Base-by-base conservation (phyloP, 306 rosid species). In the Dalbergia oliveri region DNA sequence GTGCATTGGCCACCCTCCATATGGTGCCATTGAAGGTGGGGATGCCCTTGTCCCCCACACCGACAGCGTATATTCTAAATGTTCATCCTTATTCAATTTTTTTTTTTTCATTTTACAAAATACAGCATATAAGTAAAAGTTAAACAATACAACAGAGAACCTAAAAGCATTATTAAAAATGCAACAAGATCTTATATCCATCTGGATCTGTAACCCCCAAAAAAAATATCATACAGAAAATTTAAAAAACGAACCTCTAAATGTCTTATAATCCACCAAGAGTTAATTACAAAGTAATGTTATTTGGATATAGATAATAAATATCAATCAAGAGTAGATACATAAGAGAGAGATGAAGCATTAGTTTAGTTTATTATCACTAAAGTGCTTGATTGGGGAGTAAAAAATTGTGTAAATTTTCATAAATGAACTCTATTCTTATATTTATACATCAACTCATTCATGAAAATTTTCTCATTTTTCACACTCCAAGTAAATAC, bases 231-330 rank as follows among this genome's bases (percentile, higher is more conserved):
- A 37, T 59, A 62, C 10, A 9, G 12, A 21, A 13, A 18, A 66
- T 37, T 6, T 0, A 4, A 37, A 6, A 59, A 71, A 75, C 62
- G 5, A 49, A 43, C 72, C 39, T 51, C 68, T 73, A 68, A 82
- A 81, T 74, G 81, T 70, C 60, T 71, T 78, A 82, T 6, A 75
- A 72, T 61, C 51, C 86, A 26, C 31, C 31, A 59, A 14, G 41
- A 4, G 1, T 37, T 37, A 37, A 37, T 5, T 37, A 37, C 7
- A 37, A 2, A 37, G 41, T 4, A 37, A 37, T 37, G 7, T 37
- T 37, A 37, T 37, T 37, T 37, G 8, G 7, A 37, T 6, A 37
- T 37, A 37, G 7, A 37, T 4, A 37, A 5, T 37, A 4, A 6
- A 37, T 4, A 37, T 37, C 41, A 0, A 37, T 2, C 31, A 5